Evolutionary conservation across 2,329 filamentous ascomycete genomes (phyloP), one percentile per base, ranked within the genome.

Genomic region (Myriosclerotinia scirpicola): DNA sequence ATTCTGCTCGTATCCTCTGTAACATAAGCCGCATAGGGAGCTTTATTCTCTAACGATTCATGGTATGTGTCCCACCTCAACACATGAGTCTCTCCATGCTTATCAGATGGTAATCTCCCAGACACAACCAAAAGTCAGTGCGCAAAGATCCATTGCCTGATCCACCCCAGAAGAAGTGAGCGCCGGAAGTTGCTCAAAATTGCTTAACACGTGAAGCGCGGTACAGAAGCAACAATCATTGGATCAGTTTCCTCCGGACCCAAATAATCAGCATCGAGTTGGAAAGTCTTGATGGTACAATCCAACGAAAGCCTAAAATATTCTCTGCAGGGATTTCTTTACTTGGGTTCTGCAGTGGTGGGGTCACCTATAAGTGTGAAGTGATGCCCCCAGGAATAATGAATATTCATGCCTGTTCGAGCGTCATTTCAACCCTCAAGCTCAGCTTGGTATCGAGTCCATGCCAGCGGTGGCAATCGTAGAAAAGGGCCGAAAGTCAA

Each of bases 121-220:
- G 69, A 70, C 65, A 75, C 75, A 87, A 79, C 85, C 86, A 88
- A 73, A 83, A 86, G 11, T 84, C 86, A 65, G 79, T 83, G 3
- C 85, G 81, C 40, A 80, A 75, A 2, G 83, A 83, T 22, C 79
- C 78, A 2, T 78, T 78, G 0, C 81, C 79, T 26, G 83, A 80
- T 3, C 85, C 79, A 42, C 83, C 80, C 85, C 85, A 89, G 67
- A 88, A 78, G 67, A 89, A 83, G 73, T 89, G 86, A 17, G 82
- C 74, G 0, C 86, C 86, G 0, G 26, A 26, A 26, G 26, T 26
- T 26, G 78, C 73, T 0, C 85, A 83, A 42, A 89, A 78, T 65
- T 85, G 80, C 22, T 81, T 80, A 67, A 26, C 26, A 26, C 26
- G 26, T 26, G 26, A 26, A 26, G 26, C 26, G 26, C 26, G 26